Percentiles rank a stretch among this genome's conserved stretches.
phyloP scores from a whole-genome alignment of 345 rosid genomes.

The Tarenaya hassleriana region DNA sequence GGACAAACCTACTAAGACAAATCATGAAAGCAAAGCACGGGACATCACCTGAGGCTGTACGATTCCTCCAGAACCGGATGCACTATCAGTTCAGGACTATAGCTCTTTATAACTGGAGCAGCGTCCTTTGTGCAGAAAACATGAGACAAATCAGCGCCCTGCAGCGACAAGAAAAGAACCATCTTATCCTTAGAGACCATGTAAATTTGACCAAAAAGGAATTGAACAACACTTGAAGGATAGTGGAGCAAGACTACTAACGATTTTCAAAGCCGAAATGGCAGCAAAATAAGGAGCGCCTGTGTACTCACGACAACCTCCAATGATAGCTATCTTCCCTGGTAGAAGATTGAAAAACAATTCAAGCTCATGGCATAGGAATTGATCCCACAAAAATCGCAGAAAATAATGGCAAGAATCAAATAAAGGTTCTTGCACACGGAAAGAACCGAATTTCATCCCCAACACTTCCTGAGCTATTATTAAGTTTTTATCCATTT shows the following conservation, averaged over 20 bases:
- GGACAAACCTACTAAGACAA: not conserved
- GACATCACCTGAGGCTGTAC: constrained; percentile 52
- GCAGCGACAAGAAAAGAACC: constrained; percentile 2
- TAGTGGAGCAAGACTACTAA: constrained; percentile 26
- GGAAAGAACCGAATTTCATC: too few relatives aligned
- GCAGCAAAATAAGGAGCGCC: constrained; percentile 98
- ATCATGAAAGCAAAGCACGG: constrained; percentile 5
- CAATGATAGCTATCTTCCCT: constrained; percentile 93
- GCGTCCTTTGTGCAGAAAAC: constrained; percentile 97
- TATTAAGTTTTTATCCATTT: not conserved
- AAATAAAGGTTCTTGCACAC: too few relatives aligned
- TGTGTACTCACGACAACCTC: constrained; percentile 97
- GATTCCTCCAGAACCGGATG: constrained; percentile 91
- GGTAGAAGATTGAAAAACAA: constrained; percentile 5
- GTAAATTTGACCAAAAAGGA: not conserved
- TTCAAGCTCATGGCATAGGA: constrained; percentile 1
- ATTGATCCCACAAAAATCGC: too few relatives aligned
- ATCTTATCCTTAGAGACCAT: not conserved
- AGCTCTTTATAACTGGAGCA: constrained; percentile 87
- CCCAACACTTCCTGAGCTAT: not conserved
- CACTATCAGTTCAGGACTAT: constrained; percentile 93
- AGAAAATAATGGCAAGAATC: too few relatives aligned
- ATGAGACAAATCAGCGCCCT: constrained; percentile 98
- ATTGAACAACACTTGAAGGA: constrained; percentile 4
- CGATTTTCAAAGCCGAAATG: constrained; percentile 91